Percentiles rank a stretch among this genome's conserved stretches.
Conservation (phyloP, 2,329 filamentous ascomycete species). For the Aspergillus fumigatus region DNA sequence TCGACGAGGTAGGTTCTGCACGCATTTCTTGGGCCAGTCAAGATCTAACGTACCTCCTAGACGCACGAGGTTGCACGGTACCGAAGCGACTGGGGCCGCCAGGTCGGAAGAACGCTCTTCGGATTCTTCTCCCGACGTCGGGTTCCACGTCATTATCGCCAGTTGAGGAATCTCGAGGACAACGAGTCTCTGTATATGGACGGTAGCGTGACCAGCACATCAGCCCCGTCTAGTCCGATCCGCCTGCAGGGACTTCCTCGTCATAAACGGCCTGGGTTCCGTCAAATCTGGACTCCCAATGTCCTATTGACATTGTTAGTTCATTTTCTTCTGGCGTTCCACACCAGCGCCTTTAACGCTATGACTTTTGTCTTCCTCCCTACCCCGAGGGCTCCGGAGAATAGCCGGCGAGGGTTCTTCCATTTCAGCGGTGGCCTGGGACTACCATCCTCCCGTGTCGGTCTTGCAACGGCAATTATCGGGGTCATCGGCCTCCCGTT, state of each 20-base stretch:
- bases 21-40: not conserved
- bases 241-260: conserved; percentile 26
- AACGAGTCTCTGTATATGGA: conserved; percentile 32
- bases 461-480: conserved; percentile 72
- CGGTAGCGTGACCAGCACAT: conserved; percentile 20
- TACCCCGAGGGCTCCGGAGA: conserved; percentile 56
- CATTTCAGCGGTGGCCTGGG: conserved; percentile 70
- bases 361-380: conserved; percentile 75
- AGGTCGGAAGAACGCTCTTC: conserved; percentile 32
- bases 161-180: conserved; percentile 25
- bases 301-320: conserved; percentile 56
- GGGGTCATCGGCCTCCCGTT: conserved; percentile 70
- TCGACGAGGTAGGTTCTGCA: conserved; percentile 55
- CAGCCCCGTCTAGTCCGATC: conserved; percentile 23
- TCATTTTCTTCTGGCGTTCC: conserved; percentile 66
- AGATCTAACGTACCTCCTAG: conserved; percentile 10
- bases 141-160: conserved; percentile 29
- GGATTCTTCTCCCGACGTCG: conserved; percentile 22
- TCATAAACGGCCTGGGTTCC: conserved; percentile 43
- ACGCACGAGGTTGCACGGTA: conserved; percentile 38
- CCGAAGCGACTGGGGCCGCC: conserved; percentile 39
- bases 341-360: conserved; percentile 70
- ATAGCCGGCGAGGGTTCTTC: conserved; percentile 37
- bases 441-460: conserved; percentile 66
- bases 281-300: conserved; percentile 51